Percentiles rank a stretch among this genome's conserved stretches.
Evolutionary conservation across 2,329 filamentous ascomycete genomes (phyloP).

Genomic region (Calonectria fujianensis): DNA sequence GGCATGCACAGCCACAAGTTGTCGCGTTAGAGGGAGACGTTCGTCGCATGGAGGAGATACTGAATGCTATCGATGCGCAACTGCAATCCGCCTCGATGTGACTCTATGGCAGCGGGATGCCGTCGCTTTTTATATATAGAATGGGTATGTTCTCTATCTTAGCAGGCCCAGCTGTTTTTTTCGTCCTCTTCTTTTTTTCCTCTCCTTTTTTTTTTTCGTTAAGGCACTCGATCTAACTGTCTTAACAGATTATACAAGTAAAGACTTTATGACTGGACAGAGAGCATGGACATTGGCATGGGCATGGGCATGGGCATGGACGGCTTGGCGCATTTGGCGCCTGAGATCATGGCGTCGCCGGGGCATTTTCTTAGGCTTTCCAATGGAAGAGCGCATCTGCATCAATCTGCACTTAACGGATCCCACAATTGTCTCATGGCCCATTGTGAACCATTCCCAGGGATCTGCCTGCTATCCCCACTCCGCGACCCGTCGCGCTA

Average conservation of each 20-base stretch:
- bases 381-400: slow-evolving; percentile 3
- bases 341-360: neutral
- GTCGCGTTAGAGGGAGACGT: slow-evolving; percentile 3
- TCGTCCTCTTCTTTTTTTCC: no score
- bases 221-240: neutral
- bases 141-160: neutral
- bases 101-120: slow-evolving; percentile 11
- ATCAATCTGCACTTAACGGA: neutral
- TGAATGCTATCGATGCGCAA: slow-evolving; percentile 36
- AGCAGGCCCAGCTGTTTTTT: no score
- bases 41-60: slow-evolving; percentile 39
- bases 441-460: slow-evolving; percentile 7
- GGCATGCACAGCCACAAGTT: slow-evolving; percentile 25
- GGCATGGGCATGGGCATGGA: no score
- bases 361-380: neutral
- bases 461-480: slow-evolving; percentile 16
- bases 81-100: slow-evolving; percentile 26
- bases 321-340: neutral
- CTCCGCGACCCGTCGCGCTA: neutral
- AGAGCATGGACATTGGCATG: neutral
- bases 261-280: neutral
- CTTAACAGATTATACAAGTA: neutral
- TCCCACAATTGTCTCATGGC: neutral
- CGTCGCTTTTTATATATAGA: neutral
- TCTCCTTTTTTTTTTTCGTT: no score